Evolutionary conservation across 2,329 filamentous ascomycete species (phyloP), one percentile per base, ranked within the genome.

Genomic region (Aureobasidium sp.): DNA sequence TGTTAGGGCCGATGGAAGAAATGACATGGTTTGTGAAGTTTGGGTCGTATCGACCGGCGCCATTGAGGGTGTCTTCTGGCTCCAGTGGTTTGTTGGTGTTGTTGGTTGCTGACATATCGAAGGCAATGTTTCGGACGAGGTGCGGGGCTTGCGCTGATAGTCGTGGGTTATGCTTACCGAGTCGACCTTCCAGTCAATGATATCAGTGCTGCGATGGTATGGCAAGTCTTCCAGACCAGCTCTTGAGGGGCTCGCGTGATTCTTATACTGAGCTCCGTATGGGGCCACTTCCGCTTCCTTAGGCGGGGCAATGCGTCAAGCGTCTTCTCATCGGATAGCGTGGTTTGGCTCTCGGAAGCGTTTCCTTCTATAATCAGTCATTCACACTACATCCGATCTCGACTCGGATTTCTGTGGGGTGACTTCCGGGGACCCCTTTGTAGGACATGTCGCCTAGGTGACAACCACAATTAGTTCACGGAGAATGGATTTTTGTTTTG

Each of bases 11-110:
- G 52, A 70, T 75, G 8, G 74, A 67, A 20, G 70, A 69, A 64
- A 75, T 72, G 56, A 75, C 73, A 57, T 69, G 65, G 15, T 71
- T 66, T 7, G 73, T 76, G 63, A 74, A 74, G 62, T 68, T 66
- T 5, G 71, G 71, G 61, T 74, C 70, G 44, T 59, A 63, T 20
- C 32, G 48, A 17, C 50, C 59, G 6, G 59, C 60, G 8, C 60
- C 60, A 15, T 62, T 62, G 17, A 62, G 43, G 6, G 51, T 62
- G 34, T 62, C 60, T 36, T 56, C 43, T 3, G 60, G 60, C 41
- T 57, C 48, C 13, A 62, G 34, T 17, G 32, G 17, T 50, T 50
- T 50, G 17, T 50, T 44, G 26, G 39, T 43, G 15, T 39, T 48
- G 32, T 10, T 24, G 27, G 27, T 61, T 27, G 7, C 20, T n/a